Percentiles rank a stretch among this genome's conserved stretches.
Conservation (phyloP, 495 filamentous ascomycete genomes). For the Rostrohypoxylon terebratum region DNA sequence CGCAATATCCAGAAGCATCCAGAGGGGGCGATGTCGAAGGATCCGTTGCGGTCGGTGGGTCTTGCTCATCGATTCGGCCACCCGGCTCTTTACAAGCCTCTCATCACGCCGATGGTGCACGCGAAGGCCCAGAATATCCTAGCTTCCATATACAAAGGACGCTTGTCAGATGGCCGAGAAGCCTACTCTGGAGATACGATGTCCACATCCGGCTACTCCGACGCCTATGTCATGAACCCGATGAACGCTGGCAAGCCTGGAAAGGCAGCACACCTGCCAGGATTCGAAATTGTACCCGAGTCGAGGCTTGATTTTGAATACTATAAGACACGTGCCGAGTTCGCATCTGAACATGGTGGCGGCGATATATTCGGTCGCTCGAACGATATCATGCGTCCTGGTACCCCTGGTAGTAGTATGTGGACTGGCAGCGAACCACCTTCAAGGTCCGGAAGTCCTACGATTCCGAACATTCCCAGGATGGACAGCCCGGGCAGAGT, state of each 20-base stretch:
- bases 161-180: constrained; percentile 68
- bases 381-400: constrained; percentile 73
- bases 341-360: constrained; percentile 86
- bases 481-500: constrained; percentile 38
- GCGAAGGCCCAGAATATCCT: constrained; percentile 87
- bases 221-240: constrained; percentile 76
- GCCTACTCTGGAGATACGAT: constrained; percentile 67
- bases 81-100: constrained; percentile 86
- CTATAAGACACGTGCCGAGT: constrained; percentile 89
- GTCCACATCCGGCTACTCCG: constrained; percentile 74
- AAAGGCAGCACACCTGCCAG: constrained; percentile 66
- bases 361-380: constrained; percentile 76
- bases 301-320: constrained; percentile 91
- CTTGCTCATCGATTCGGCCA: constrained; percentile 88
- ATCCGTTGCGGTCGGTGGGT: constrained; percentile 69
- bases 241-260: constrained; percentile 84
- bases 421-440: constrained; percentile 51
- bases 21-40: constrained; percentile 57
- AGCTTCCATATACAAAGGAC: constrained; percentile 81
- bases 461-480: constrained; percentile 42
- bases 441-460: constrained; percentile 58
- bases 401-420: constrained; percentile 71
- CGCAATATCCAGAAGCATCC: constrained; percentile 67
- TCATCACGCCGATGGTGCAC: constrained; percentile 96
- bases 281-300: constrained; percentile 92